Base-by-base conservation (phyloP, 768 basidiomycete species). In the Cantharellus cinnabarinus region DNA sequence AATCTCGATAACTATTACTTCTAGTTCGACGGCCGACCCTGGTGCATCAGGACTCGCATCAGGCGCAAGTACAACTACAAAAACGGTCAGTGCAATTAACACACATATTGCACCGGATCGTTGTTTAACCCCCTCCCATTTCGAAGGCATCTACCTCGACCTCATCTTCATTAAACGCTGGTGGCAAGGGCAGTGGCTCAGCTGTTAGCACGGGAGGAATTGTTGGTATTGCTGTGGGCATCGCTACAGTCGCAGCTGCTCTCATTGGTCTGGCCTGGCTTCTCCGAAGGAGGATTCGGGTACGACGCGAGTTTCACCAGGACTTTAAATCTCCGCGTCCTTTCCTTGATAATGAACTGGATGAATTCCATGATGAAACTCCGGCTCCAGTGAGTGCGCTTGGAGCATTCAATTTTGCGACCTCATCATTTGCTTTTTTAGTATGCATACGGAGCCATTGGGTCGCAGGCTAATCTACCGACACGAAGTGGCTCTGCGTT, bases 1-100 rank as follows among this genome's bases (percentile, higher is more conserved):
- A 39, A 5, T 59, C 55, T 37, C 58, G 51, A 40, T 50, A 56
- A 7, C 60, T 38, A 14, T 41, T 15, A 54, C 58, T 58, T 7
- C 59, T 37, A 54, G 10, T 54, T 14, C 52, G 14, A 54, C 0
- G 10, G 7, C 52, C 10, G 38, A 10, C 52, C 14, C 14, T 37
- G 7, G 14, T 54, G 10, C 52, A 54, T 54, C 52, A 48, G 29
- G 20, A 29, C 20, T 29, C 20, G 20, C 20, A 29, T 29, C 20
- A 29, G 20, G 20, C 1, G 20, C 20, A 29, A 29, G 20, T 29
- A 29, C 20, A 29, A 29, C 20, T 29, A 29, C 20, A 29, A 29
- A 29, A 1, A 29, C 20, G 20, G 20, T 29, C 20, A 29, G 20
- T 29, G 20, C 20, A 29, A 29, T 29, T 29, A 29, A 29, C 20